Evolutionary conservation across 306 rosid species (phyloP).

Genomic region (Casuarina equisetifolia): DNA sequence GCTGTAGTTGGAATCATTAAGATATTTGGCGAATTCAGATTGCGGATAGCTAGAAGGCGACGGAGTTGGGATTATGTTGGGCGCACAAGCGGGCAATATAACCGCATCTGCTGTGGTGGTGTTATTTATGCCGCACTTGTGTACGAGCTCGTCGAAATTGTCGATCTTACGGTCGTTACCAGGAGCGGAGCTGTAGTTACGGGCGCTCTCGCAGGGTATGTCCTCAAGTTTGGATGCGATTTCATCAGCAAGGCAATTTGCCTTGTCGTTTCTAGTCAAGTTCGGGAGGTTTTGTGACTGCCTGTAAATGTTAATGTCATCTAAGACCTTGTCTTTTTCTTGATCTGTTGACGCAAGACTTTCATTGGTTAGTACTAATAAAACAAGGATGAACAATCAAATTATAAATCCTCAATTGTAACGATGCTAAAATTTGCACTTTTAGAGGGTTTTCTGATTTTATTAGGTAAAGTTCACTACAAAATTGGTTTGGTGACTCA

Average conservation of each 20-base stretch:
- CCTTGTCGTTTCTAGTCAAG: background rate
- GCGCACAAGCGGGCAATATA: background rate
- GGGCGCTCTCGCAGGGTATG: slow-evolving; percentile 11
- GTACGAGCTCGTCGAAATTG: background rate
- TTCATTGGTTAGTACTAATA: background rate
- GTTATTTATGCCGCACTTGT: background rate
- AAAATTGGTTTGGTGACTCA: background rate
- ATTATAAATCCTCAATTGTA: too few relatives aligned
- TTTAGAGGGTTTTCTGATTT: background rate
- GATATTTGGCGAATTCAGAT: background rate
- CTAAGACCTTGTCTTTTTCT: slow-evolving; percentile 1
- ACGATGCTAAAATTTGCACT: background rate
- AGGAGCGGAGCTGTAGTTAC: background rate
- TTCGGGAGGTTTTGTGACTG: background rate
- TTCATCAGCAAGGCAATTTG: slow-evolving; percentile 25
- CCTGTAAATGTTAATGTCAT: slow-evolving; percentile 19
- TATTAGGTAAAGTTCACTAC: background rate
- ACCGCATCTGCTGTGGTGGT: background rate
- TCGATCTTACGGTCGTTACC: background rate
- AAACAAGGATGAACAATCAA: background rate
- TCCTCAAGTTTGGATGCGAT: slow-evolving; percentile 9
- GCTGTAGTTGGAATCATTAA: background rate
- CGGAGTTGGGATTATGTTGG: background rate
- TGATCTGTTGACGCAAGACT: background rate
- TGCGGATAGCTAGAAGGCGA: background rate